These are phyloP conservation scores for Citrus hindsii DNA, from an alignment of 345 rosid species.

Conservation along the genomic window DNA sequence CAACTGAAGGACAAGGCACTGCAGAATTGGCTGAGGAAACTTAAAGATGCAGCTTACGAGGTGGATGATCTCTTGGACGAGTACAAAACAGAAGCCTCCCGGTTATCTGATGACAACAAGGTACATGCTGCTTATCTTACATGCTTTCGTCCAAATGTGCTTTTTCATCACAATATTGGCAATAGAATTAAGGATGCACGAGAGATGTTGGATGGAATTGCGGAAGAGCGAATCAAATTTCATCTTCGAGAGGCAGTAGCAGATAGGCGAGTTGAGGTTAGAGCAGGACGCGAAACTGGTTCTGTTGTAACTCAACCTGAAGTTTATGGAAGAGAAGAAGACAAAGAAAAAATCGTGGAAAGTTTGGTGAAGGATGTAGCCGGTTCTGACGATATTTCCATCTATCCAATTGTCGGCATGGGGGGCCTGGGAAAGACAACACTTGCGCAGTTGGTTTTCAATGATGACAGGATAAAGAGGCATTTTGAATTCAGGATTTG, in stretches of 20 bases:
- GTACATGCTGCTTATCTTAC: neutral
- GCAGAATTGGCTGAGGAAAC: neutral
- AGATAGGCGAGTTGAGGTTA: neutral
- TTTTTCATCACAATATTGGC: neutral
- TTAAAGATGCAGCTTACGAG: neutral
- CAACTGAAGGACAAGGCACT: neutral
- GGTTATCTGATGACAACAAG: neutral
- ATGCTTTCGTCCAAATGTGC: neutral
- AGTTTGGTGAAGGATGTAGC: neutral
- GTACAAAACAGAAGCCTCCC: neutral
- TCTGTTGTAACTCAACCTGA: neutral
- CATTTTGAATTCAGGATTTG: neutral
- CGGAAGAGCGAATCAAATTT: neutral
- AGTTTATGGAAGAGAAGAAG: slow-evolving; percentile 1
- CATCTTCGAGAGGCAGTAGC: neutral
- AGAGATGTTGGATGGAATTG: neutral
- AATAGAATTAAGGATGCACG: neutral
- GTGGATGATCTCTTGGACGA: neutral
- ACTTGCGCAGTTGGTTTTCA: neutral
- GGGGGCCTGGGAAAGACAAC: neutral
- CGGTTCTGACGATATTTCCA: neutral
- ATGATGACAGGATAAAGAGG: neutral
- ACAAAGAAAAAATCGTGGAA: neutral
- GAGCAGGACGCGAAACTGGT: neutral
- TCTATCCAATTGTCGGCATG: neutral